These are phyloP conservation scores for Mycena galericulata DNA, from an alignment of 768 basidiomycete genomes.

Conservation along the genomic window DNA sequence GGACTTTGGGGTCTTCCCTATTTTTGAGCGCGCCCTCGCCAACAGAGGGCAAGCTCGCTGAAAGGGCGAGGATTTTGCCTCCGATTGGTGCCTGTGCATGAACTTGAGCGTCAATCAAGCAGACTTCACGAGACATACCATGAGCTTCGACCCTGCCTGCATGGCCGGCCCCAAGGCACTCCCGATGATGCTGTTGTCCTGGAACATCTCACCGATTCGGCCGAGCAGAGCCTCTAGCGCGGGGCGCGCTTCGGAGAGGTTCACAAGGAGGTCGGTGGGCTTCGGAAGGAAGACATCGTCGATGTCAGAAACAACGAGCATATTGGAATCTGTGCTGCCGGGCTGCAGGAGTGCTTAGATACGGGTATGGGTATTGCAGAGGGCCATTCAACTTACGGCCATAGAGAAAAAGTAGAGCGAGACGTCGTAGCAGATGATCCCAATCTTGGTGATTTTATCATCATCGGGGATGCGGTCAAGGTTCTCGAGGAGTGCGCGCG, in stretches of 20 bases:
- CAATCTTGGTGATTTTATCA: conserved; percentile 91
- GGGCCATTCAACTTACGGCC: conserved; percentile 63
- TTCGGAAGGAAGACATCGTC: conserved; percentile 98
- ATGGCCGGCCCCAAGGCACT: conserved; percentile 95
- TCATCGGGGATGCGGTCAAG: conserved; percentile 96
- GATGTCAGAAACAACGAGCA: conserved; percentile 97
- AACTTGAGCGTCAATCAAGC: neutral
- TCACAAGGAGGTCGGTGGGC: conserved; percentile 96
- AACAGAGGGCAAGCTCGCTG: conserved; percentile 86
- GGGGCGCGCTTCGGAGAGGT: conserved; percentile 85
- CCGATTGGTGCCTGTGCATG: conserved; percentile 88
- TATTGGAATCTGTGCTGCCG: conserved; percentile 81
- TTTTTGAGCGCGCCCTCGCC: conserved; percentile 95
- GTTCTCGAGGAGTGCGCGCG: conserved; percentile 94
- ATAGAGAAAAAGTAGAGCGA: conserved; percentile 98
- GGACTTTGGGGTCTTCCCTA: conserved; percentile 94
- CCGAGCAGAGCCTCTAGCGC: conserved; percentile 86
- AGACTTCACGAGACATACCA: conserved; percentile 61
- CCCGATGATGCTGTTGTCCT: conserved; percentile 93
- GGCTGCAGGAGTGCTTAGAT: conserved; percentile 53
- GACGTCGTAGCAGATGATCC: conserved; percentile 91
- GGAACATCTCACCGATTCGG: conserved; percentile 95
- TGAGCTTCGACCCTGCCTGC: conserved; percentile 95
- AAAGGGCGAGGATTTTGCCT: conserved; percentile 91
- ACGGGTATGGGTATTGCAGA: neutral